Evolutionary conservation across 768 basidiomycete species (phyloP).

Genomic region (Rubroboletus pulcherrimus): DNA sequence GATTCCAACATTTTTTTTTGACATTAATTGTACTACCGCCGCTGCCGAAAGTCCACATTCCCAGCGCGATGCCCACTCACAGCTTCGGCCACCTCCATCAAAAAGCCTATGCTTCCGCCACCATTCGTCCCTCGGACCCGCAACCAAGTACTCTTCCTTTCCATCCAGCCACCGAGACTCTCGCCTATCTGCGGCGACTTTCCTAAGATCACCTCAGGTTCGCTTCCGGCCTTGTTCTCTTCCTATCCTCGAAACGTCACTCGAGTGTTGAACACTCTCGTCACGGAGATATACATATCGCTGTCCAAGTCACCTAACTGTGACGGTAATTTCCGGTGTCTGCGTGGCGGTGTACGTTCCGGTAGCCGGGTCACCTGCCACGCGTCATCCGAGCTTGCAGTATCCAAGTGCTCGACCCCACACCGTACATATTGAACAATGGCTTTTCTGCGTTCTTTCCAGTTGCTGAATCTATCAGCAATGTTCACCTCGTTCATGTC

Average conservation of each 20-base stretch:
- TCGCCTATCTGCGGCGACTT: not conserved
- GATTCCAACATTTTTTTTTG: not conserved
- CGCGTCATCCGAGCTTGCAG: not conserved
- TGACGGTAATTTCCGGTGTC: conserved; percentile 12
- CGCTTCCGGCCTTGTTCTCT: conserved; percentile 13
- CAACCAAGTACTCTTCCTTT: conserved; percentile 4
- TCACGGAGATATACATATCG: not conserved
- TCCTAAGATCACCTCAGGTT: conserved; percentile 12
- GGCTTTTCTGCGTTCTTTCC: not conserved
- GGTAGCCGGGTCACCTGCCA: not conserved
- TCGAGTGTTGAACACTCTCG: no score
- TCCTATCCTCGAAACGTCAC: conserved; percentile 13
- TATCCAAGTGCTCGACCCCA: not conserved
- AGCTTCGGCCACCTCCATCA: conserved; percentile 18
- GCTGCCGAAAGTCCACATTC: not conserved
- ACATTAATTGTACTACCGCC: not conserved
- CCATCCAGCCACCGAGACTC: not conserved
- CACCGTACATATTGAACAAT: no score
- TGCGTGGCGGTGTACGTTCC: conserved; percentile 8
- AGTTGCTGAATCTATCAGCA: no score
- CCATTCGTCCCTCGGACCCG: conserved; percentile 25
- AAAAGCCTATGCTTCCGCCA: conserved; percentile 13
- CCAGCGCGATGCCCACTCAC: not conserved
- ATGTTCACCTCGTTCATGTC: no score
- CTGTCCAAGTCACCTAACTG: not conserved